Evolutionary conservation across 1,139 yeast genomes (phyloP), one percentile per base, ranked within the genome.

Genomic region (Saccharomyces pastorianus): DNA sequence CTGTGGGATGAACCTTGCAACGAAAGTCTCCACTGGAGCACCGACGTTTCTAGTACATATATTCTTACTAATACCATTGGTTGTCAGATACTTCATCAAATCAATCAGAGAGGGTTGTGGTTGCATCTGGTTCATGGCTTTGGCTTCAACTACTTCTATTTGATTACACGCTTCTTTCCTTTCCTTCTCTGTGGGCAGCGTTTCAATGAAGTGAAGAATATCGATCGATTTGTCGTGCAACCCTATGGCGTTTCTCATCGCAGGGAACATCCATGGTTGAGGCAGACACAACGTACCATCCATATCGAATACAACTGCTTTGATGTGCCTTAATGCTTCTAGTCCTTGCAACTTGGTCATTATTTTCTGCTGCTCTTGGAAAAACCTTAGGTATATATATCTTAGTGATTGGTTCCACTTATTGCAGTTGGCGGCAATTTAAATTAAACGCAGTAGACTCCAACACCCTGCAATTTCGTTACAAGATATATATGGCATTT

Each of bases 231-330:
- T 72, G 51, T 74, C 77, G 1, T 60, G 55, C 25, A 82, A 73
- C 1, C 82, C 81, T 28, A 83, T 70, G 0, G 82, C 82, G 17
- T 73, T 72, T 54, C 88, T 71, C 88, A 83, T 83, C 52, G 78
- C 78, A 17, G 71, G 71, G 64, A 83, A 83, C 88, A 83, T 83
- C 79, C 84, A 80, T 0, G 83, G 79, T 69, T 82, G 86, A 1
- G 88, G 87, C 27, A 78, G 70, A 59, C 85, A 81, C 51, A 83
- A 63, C 0, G 88, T 83, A 6, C 88, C 88, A 61, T 83, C 88
- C 88, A 83, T 83, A 59, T 83, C 88, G 61, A 83, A 83, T 1
- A 83, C 73, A 4, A 83, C 65, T 0, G 85, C 86, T 50, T 71
- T 71, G 46, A 81, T 67, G 1, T 65, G 62, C 4, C 69, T n/a